These are phyloP conservation scores for Aspergillus arachidicola DNA, from an alignment of 2,329 filamentous ascomycete genomes.

Conservation along the genomic window DNA sequence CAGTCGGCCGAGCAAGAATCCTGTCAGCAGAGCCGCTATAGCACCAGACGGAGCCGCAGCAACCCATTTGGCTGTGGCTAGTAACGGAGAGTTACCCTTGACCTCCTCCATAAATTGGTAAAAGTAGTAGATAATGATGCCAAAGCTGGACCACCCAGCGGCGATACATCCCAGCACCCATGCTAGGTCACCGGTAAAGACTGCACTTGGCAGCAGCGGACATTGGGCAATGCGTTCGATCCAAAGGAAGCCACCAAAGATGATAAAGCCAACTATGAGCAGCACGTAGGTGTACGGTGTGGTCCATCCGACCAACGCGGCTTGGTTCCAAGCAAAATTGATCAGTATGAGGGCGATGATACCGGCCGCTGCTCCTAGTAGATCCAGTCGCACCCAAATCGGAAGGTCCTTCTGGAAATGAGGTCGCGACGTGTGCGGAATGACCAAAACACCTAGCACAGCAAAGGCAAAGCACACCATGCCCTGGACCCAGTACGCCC, in stretches of 20 bases:
- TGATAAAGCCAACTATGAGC: constrained; percentile 59
- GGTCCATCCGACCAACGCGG: constrained; percentile 61
- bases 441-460: constrained; percentile 38
- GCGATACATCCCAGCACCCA: constrained; percentile 61
- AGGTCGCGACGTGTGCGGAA: constrained; percentile 38
- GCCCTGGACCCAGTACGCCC: constrained; percentile 46
- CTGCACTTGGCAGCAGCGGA: constrained; percentile 59
- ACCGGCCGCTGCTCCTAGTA: constrained; percentile 39
- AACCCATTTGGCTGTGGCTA: constrained; percentile 29
- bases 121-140: constrained; percentile 56
- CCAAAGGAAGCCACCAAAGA: constrained; percentile 55
- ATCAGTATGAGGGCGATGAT: constrained; percentile 61
- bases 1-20: constrained; percentile 35
- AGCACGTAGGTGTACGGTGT: constrained; percentile 59
- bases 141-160: constrained; percentile 58
- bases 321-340: constrained; percentile 71
- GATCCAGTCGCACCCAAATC: constrained; percentile 21
- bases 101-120: constrained; percentile 53
- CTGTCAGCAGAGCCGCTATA: constrained; percentile 37
- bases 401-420: constrained; percentile 33
- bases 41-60: constrained; percentile 32
- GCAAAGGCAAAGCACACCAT: constrained; percentile 40
- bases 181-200: constrained; percentile 49
- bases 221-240: constrained; percentile 51
- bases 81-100: constrained; percentile 29